These are phyloP conservation scores for Claviceps citrina DNA, from an alignment of 2,329 filamentous ascomycete species.

Conservation along the genomic window DNA sequence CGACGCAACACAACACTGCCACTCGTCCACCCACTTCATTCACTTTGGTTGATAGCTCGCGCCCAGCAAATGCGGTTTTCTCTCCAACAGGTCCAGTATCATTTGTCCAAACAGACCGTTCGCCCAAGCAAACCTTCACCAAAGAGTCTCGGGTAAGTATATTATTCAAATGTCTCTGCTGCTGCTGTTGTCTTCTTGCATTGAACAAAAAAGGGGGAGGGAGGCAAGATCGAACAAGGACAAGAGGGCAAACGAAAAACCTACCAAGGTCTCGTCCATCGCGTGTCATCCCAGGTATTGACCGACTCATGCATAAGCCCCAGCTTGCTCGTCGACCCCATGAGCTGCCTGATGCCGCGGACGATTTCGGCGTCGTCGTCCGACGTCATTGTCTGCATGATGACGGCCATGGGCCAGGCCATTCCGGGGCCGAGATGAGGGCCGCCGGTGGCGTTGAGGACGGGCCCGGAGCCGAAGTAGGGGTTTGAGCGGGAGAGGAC, in stretches of 20 bases:
- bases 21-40: background rate
- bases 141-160: background rate
- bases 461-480: slow-evolving; percentile 46
- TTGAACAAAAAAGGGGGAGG: background rate
- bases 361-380: slow-evolving; percentile 62
- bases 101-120: slow-evolving; percentile 81
- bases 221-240: background rate
- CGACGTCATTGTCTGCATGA: slow-evolving; percentile 65
- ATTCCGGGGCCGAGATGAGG: slow-evolving; percentile 45
- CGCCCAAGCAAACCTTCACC: slow-evolving; percentile 69
- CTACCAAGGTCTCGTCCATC: slow-evolving; percentile 23
- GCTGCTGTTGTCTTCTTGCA: too few relatives aligned
- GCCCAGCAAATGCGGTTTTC: slow-evolving; percentile 51
- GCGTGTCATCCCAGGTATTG: slow-evolving; percentile 17
- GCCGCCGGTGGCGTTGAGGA: slow-evolving; percentile 35
- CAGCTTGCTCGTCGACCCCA: slow-evolving; percentile 55
- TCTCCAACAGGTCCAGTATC: slow-evolving; percentile 55
- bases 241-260: slow-evolving; percentile 1
- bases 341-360: slow-evolving; percentile 42
- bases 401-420: slow-evolving; percentile 78
- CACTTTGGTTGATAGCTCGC: slow-evolving; percentile 30
- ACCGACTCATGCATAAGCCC: slow-evolving; percentile 62
- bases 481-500: slow-evolving; percentile 57
- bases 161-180: too few relatives aligned
- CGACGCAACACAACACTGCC: too few relatives aligned